Percentiles rank a stretch among this genome's conserved stretches.
phyloP scores from a whole-genome alignment of 2,329 filamentous ascomycete species.

The Chaetoscypha palmicola region DNA sequence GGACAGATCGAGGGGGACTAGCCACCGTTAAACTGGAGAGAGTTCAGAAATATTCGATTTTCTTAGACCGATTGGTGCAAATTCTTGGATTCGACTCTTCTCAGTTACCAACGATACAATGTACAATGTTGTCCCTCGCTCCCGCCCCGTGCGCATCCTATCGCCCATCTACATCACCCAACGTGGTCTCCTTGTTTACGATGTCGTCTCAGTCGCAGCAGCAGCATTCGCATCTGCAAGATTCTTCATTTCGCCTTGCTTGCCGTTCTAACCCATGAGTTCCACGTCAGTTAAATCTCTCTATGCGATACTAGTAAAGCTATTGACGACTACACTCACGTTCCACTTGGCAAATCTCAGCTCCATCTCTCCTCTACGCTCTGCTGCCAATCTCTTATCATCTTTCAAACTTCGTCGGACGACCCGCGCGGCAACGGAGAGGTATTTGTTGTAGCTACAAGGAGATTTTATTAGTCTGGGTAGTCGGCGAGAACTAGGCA shows the following conservation, averaged over 20 bases:
- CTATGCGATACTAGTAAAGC: too few species aligned
- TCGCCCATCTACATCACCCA: background rate
- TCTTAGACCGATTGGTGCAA: too few species aligned
- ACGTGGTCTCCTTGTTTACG: slow-evolving; percentile 13
- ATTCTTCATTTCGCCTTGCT: slow-evolving; percentile 80
- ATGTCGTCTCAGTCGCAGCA: slow-evolving; percentile 26
- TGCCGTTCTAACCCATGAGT: slow-evolving; percentile 66
- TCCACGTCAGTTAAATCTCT: slow-evolving; percentile 18
- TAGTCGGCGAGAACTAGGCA: slow-evolving; percentile 1
- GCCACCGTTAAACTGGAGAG: too few species aligned
- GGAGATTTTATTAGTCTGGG: slow-evolving; percentile 31
- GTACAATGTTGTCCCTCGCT: slow-evolving; percentile 7
- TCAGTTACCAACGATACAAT: slow-evolving; percentile 7
- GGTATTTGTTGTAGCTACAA: slow-evolving; percentile 97
- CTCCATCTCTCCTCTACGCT: slow-evolving; percentile 85
- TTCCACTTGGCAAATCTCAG: slow-evolving; percentile 91
- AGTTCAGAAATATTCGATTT: too few species aligned
- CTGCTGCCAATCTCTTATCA: slow-evolving; percentile 76
- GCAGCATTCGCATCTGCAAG: slow-evolving; percentile 52
- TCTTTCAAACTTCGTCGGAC: slow-evolving; percentile 97
- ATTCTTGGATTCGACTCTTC: slow-evolving; percentile 4
- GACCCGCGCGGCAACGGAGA: slow-evolving; percentile 87
- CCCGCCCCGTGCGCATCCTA: background rate
- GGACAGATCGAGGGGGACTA: too few species aligned
- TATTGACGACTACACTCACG: slow-evolving; percentile 53